Evolutionary conservation across 345 rosid genomes (phyloP).

Genomic region (Geranium rotundifolium): DNA sequence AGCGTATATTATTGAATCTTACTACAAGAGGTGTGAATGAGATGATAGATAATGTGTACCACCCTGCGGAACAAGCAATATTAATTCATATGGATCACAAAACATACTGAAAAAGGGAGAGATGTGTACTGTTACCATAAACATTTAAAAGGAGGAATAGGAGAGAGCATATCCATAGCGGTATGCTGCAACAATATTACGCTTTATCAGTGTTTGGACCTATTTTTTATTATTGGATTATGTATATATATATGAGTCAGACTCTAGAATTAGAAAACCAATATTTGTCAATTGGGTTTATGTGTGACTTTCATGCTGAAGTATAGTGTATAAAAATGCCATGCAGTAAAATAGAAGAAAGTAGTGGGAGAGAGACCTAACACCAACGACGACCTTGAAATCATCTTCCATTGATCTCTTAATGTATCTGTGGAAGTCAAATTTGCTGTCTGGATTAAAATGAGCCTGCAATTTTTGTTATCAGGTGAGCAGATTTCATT

Average conservation of each 20-base stretch:
- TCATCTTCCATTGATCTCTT: conserved; percentile 48
- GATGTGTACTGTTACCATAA: conserved; percentile 7
- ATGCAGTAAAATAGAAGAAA: not conserved
- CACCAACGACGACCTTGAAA: conserved; percentile 45
- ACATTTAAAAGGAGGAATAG: conserved; percentile 23
- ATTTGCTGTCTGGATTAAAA: conserved; percentile 36
- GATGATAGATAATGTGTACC: conserved; percentile 16
- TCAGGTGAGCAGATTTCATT: not conserved
- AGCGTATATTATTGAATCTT: conserved; percentile 3
- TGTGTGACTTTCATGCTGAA: too few relatives aligned
- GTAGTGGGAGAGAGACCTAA: conserved; percentile 21
- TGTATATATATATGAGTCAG: too few relatives aligned
- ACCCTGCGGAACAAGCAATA: conserved; percentile 13
- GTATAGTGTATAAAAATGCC: too few relatives aligned
- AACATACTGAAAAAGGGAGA: not conserved
- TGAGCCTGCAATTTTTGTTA: conserved; percentile 27
- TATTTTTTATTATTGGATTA: too few relatives aligned
- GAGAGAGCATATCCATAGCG: conserved; percentile 26
- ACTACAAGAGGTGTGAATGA: conserved; percentile 23
- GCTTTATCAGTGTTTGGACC: too few relatives aligned
- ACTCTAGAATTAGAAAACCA: too few relatives aligned
- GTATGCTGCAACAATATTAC: conserved; percentile 17
- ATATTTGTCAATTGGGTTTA: too few relatives aligned
- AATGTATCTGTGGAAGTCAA: conserved; percentile 37
- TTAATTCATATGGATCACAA: not conserved